Percentiles rank a stretch among this genome's conserved stretches.
Evolutionary conservation across 495 filamentous ascomycete species (phyloP).

Genomic region (Pyrenopolyporus hunteri): DNA sequence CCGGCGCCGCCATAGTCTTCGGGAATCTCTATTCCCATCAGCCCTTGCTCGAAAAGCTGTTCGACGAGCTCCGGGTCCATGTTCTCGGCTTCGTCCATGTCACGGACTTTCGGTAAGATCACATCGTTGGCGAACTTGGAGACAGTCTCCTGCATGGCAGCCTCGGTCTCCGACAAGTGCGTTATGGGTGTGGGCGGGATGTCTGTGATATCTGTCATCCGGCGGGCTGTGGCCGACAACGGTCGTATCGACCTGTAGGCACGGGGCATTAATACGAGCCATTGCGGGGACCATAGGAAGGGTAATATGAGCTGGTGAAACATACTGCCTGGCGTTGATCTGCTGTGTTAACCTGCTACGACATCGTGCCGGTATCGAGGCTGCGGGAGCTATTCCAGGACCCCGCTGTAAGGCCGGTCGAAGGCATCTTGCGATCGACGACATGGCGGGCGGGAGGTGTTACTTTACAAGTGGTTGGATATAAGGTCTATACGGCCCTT

Average conservation of each 20-base stretch:
- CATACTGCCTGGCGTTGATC: constrained; percentile 52
- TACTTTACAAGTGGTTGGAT: not conserved
- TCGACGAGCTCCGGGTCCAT: constrained; percentile 92
- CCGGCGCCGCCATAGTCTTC: constrained; percentile 96
- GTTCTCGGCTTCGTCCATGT: constrained; percentile 95
- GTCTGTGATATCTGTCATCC: constrained; percentile 67
- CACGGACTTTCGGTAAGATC: constrained; percentile 88
- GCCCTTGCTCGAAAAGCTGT: constrained; percentile 92
- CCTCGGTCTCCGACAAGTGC: constrained; percentile 88
- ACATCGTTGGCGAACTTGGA: constrained; percentile 88
- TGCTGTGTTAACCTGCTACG: constrained; percentile 43
- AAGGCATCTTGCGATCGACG: constrained; percentile 70
- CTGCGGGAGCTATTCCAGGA: constrained; percentile 51
- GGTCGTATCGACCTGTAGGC: constrained; percentile 51
- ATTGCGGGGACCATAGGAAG: not conserved
- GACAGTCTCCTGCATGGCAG: constrained; percentile 86
- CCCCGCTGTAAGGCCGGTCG: constrained; percentile 69
- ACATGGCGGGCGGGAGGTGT: constrained; percentile 56
- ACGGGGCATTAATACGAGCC: constrained; percentile 12
- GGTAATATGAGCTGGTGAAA: constrained; percentile 17
- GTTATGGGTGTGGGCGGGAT: constrained; percentile 91
- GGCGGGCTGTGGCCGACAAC: constrained; percentile 71
- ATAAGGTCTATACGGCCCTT: too few species aligned
- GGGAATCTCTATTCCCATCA: constrained; percentile 97
- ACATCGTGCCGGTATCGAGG: constrained; percentile 53